Evolutionary conservation across 1,284 basidiomycete genomes (phyloP), one percentile per base, ranked within the genome.

Genomic region (Boletellus sp.): DNA sequence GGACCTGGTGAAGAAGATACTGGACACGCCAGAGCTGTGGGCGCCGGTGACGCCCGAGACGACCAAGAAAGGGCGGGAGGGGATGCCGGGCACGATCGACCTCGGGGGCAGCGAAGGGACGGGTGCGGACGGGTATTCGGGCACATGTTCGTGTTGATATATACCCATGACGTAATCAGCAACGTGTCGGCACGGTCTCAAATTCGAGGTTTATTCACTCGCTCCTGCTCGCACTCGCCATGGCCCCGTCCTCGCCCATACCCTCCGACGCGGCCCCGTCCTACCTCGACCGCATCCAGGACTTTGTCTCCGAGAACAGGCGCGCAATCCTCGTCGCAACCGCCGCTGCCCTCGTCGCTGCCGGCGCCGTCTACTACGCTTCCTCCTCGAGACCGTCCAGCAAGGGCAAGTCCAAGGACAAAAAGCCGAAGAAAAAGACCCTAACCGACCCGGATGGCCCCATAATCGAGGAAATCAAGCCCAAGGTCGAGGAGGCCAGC

Each of bases 281-380:
- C 53, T 64, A 74, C 64, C 60, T 85, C 53, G 84, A 87, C 59
- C 83, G 86, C 62, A 74, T 87, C 15, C 81, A 86, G 47, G 71
- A 74, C 61, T 90, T 89, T 64, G 79, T 92, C 57, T 75, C 81
- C 0, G 85, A 89, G 60, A 81, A 93, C 73, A 89, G 82, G 73
- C 82, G 83, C 58, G 81, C 80, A 8, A 70, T 93, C 32, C 63
- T 90, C 47, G 71, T 89, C 54, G 82, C 83, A 5, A 78, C 84
- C 0, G 85, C 84, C 1, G 86, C 85, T 0, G 86, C 85, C 35
- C 83, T 83, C 44, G 74, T 88, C 56, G 91, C 85, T 43, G 85
- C 83, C 37, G 88, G 86, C 47, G 90, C 87, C 44, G 86, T 82
- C 44, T 86, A 83, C 24, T 93, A 92, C 71, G 80, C 82, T 26